Conservation (phyloP, 2,329 filamentous ascomycete species). For the Penicillium sp. region DNA sequence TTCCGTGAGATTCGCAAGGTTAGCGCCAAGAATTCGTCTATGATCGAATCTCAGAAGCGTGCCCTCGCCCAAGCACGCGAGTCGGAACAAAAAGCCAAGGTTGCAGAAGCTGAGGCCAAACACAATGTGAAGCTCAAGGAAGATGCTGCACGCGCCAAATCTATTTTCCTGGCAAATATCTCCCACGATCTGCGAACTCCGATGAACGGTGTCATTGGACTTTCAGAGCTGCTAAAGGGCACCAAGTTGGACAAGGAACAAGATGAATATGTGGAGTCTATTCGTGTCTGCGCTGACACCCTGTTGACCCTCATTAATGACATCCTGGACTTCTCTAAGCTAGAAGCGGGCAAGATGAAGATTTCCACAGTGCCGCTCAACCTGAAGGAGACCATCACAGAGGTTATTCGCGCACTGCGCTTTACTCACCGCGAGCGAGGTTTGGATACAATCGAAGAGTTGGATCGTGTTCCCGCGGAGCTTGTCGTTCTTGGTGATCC, state of each 20-base stretch:
- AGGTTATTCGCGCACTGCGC: conserved; percentile 63
- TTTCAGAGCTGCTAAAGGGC: conserved; percentile 62
- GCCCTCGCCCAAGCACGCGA: conserved; percentile 62
- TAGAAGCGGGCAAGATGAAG: conserved; percentile 84
- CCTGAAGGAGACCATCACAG: conserved; percentile 66
- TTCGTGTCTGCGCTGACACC: conserved; percentile 69
- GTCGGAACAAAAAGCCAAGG: conserved; percentile 65
- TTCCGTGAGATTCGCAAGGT: conserved; percentile 64
- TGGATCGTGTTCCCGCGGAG: conserved; percentile 60
- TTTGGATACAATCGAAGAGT: conserved; percentile 62
- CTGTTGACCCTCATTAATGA: conserved; percentile 87
- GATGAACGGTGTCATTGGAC: conserved; percentile 88
- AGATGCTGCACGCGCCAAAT: conserved; percentile 73
- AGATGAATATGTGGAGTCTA: conserved; percentile 63
- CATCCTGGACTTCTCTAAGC: conserved; percentile 85
- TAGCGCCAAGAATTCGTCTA: conserved; percentile 63
- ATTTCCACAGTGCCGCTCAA: conserved; percentile 82
- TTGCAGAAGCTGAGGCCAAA: conserved; percentile 64
- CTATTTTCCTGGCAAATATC: conserved; percentile 95
- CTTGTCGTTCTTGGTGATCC: conserved; percentile 80
- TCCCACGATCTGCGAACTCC: conserved; percentile 87
- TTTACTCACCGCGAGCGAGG: conserved; percentile 65
- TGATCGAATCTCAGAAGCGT: conserved; percentile 66
- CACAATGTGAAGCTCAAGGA: conserved; percentile 67
- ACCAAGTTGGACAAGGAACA: conserved; percentile 60